These are phyloP conservation scores for Eucalyptus sp. DNA, from an alignment of 345 rosid genomes.

Conservation along the genomic window DNA sequence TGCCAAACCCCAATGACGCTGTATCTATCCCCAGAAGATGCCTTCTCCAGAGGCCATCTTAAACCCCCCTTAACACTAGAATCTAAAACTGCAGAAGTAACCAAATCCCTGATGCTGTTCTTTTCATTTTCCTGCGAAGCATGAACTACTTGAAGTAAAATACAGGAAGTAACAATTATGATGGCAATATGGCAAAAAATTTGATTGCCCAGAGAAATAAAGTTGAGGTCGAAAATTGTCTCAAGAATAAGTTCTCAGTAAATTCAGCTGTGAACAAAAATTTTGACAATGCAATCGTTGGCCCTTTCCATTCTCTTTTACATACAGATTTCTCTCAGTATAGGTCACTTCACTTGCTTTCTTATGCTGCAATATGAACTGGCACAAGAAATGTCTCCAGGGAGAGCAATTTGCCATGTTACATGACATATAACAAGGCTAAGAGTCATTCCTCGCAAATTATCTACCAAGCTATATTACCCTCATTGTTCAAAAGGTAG, in stretches of 20 bases:
- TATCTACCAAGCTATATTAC: neutral
- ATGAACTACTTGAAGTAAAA: neutral
- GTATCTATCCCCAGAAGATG: conserved; percentile 26
- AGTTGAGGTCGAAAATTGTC: neutral
- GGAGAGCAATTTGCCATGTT: neutral
- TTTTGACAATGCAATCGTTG: neutral
- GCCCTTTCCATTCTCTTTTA: neutral
- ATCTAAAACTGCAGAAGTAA: conserved; percentile 42
- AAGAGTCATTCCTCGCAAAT: neutral
- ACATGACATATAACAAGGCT: neutral
- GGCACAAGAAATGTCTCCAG: neutral
- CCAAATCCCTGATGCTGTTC: conserved; percentile 21
- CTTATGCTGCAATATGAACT: neutral
- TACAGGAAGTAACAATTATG: neutral
- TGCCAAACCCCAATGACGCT: conserved; percentile 35
- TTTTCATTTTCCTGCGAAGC: conserved; percentile 42
- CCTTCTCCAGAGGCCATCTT: conserved; percentile 46
- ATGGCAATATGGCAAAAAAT: neutral
- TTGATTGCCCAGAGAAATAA: neutral
- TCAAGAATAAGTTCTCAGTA: neutral
- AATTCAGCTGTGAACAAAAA: neutral
- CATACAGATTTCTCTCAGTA: neutral
- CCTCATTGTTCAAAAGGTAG: neutral
- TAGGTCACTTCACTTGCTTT: neutral
- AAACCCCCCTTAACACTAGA: conserved; percentile 56